Base-by-base conservation (phyloP, 1,284 basidiomycete species). In the Inonotus hispidus region DNA sequence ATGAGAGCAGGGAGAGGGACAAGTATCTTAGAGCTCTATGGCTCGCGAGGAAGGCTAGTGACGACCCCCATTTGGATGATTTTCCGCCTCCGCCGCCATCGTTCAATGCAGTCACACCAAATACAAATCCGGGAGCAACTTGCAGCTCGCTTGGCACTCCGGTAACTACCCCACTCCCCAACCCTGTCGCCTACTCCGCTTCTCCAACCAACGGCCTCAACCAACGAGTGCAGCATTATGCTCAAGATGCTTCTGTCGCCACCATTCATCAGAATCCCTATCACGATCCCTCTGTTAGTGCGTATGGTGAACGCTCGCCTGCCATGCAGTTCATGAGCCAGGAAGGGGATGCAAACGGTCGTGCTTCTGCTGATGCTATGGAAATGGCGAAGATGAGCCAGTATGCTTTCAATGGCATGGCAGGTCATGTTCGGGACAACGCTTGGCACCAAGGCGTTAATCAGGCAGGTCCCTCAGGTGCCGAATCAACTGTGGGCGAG, bases 1-100 rank as follows among this genome's bases (percentile, higher is more conserved):
- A 82, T 62, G 84, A 88, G 69, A 74, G 78, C 61, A 78, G 82
- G 59, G 87, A 90, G 68, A 84, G 87, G 53, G 89, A 91, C 73
- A 85, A 82, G 67, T 80, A 84, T 67, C 85, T 85, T 83, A 78
- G 79, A 68, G 78, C 81, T n/a, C 75, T 87, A 25, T 87, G 81
- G 80, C 82, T 79, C 63, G 72, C 82, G 54, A 81, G 79, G 70
- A 85, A 84, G 71, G 78, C 77, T 55, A 63, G 77, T 80, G 76
- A 74, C 63, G 84, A 84, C 45, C 72, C 77, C 35, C 84, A 85
- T 59, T 57, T 68, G n/a, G 73, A 75, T 64, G 84, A 85, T 68
- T 74, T 83, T 46, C 80, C 82, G 0, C 79, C 82, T 11, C 73
- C 80, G 55, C 77, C 82, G 46, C 67, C 78, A 60, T 68, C 79